Percentiles rank a stretch among this genome's conserved stretches.
Conservation (phyloP, 2,329 filamentous ascomycete species). For the Apiospora rasikravindrae region DNA sequence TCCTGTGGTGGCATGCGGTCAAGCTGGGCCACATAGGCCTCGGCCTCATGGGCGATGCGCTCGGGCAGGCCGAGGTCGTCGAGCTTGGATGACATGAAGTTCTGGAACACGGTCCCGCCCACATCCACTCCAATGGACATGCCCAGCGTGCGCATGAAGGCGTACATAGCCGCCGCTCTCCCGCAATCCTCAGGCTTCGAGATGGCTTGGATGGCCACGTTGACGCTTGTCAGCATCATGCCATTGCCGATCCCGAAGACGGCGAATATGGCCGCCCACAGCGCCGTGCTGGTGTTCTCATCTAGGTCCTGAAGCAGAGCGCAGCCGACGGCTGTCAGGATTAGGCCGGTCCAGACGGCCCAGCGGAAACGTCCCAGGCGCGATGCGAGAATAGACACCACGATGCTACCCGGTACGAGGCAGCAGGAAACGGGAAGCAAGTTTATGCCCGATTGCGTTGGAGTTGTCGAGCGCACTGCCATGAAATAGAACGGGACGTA, state of each 20-base stretch:
- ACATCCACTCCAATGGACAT: conserved; percentile 29
- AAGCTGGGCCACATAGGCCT: conserved; percentile 35
- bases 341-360: conserved; percentile 17
- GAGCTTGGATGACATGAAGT: conserved; percentile 30
- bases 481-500: conserved; percentile 23
- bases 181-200: conserved; percentile 24
- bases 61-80: conserved; percentile 3
- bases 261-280: conserved; percentile 16
- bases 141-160: conserved; percentile 29
- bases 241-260: conserved; percentile 20
- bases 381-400: conserved; percentile 12
- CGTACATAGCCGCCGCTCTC: conserved; percentile 28
- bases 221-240: conserved; percentile 22
- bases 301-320: not conserved
- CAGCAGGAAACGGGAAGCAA: conserved; percentile 8
- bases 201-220: conserved; percentile 21
- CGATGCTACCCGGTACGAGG: conserved; percentile 19
- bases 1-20: conserved; percentile 28
- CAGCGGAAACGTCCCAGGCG: conserved; percentile 18
- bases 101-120: conserved; percentile 30
- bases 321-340: not conserved
- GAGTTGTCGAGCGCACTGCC: conserved; percentile 1
- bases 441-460: conserved; percentile 18
- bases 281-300: not conserved
- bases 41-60: conserved; percentile 32